These are phyloP conservation scores for Isatis lusitanica DNA, from an alignment of 441 rosid species.

Conservation along the genomic window DNA sequence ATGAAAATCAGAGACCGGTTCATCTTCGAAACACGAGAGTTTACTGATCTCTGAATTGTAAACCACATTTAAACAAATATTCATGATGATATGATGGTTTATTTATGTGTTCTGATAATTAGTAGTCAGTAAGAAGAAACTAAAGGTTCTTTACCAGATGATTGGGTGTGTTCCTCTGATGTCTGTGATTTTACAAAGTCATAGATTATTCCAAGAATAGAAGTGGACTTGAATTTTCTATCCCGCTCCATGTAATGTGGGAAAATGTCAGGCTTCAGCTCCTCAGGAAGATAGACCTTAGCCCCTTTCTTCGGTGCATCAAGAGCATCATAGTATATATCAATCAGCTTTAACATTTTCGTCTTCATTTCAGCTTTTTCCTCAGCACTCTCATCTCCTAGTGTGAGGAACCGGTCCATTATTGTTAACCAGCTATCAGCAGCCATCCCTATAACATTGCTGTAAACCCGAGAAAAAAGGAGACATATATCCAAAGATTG, in stretches of 20 bases:
- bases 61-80: not conserved
- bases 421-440: conserved; percentile 68
- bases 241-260: conserved; percentile 69
- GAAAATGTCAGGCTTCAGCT: conserved; percentile 40
- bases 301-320: conserved; percentile 77
- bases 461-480: conserved; percentile 29
- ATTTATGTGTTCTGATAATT: not conserved
- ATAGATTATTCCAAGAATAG: conserved; percentile 64
- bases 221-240: conserved; percentile 45
- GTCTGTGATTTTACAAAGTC: conserved; percentile 44
- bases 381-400: conserved; percentile 37
- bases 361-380: conserved; percentile 42
- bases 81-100: too few species aligned
- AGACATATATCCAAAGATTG: not conserved
- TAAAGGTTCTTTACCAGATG: conserved; percentile 42
- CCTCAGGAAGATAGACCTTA: conserved; percentile 51
- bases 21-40: conserved; percentile 48
- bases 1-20: conserved; percentile 19
- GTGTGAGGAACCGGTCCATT: conserved; percentile 63
- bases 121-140: not conserved
- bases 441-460: conserved; percentile 53
- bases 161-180: conserved; percentile 15
- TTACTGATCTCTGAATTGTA: conserved; percentile 49
- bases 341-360: conserved; percentile 43
- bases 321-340: conserved; percentile 72